These are phyloP conservation scores for Neurospora sublineolata DNA, from an alignment of 495 filamentous ascomycete species.

Conservation along the genomic window DNA sequence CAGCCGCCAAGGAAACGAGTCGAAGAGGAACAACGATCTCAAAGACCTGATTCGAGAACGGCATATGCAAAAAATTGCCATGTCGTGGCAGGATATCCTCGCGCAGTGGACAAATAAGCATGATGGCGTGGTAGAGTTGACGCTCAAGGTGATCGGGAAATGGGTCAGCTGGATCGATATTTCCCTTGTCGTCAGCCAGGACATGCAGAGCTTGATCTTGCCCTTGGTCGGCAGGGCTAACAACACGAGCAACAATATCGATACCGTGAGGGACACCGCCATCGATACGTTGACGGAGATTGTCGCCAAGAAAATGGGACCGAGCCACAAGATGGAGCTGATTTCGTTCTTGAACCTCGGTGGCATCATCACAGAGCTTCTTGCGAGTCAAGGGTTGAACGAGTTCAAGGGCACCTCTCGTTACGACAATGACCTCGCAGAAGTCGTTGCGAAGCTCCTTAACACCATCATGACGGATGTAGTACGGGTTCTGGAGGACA, in stretches of 20 bases:
- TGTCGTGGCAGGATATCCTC: conserved; percentile 85
- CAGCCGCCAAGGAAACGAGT: conserved; percentile 60
- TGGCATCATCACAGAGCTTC: conserved; percentile 68
- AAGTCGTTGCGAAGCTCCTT: conserved; percentile 89
- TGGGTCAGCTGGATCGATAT: conserved; percentile 99
- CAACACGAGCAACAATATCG: conserved; percentile 35
- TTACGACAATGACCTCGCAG: conserved; percentile 91
- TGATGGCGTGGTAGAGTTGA: conserved; percentile 68
- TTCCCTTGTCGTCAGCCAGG: conserved; percentile 76
- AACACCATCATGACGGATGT: conserved; percentile 81
- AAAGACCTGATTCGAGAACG: conserved; percentile 80
- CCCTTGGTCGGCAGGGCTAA: conserved; percentile 56
- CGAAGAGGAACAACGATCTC: conserved; percentile 66
- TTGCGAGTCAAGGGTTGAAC: conserved; percentile 65
- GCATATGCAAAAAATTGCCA: conserved; percentile 75
- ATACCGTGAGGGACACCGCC: conserved; percentile 72
- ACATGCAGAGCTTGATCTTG: conserved; percentile 72
- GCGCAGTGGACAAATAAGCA: conserved; percentile 65
- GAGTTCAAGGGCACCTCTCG: conserved; percentile 65
- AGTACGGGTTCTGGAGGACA: conserved; percentile 57
- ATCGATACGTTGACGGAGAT: conserved; percentile 92
- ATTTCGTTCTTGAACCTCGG: conserved; percentile 80
- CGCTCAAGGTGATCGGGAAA: conserved; percentile 73
- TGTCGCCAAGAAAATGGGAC: conserved; percentile 93
- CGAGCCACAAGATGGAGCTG: conserved; percentile 84